Conservation (phyloP, 2,329 filamentous ascomycete species). For the Monosporascus sp. region DNA sequence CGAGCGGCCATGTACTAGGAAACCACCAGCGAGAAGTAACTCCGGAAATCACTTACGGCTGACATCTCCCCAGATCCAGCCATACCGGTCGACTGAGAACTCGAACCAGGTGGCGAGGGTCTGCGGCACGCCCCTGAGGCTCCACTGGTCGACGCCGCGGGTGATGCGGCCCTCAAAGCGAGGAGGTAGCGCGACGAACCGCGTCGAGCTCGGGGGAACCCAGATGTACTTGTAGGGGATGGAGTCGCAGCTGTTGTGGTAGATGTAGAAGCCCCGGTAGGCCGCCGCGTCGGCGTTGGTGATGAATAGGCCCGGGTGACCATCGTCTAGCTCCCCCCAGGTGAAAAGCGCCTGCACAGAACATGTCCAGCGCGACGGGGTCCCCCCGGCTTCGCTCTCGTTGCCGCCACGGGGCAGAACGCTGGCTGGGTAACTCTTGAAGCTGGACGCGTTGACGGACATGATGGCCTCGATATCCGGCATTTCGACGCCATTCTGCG, state of each 20-base stretch:
- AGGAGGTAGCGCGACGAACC: slow-evolving; percentile 20
- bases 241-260: slow-evolving; percentile 23
- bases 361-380: slow-evolving; percentile 8
- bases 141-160: slow-evolving; percentile 19
- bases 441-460: neutral
- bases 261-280: slow-evolving; percentile 17
- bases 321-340: slow-evolving; percentile 14
- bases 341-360: slow-evolving; percentile 8
- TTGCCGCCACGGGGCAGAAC: neutral
- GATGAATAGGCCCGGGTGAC: slow-evolving; percentile 10
- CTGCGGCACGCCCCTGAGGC: slow-evolving; percentile 19
- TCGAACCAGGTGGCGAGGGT: slow-evolving; percentile 23
- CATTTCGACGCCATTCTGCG: neutral
- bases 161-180: slow-evolving; percentile 21
- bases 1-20: too few relatives aligned
- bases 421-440: slow-evolving; percentile 1
- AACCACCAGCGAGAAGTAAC: too few relatives aligned
- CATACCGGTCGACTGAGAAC: slow-evolving; percentile 16
- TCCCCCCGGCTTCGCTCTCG: neutral
- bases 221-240: slow-evolving; percentile 24
- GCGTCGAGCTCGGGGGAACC: slow-evolving; percentile 14
- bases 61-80: slow-evolving; percentile 20
- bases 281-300: slow-evolving; percentile 11
- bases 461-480: slow-evolving; percentile 2
- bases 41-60: slow-evolving; percentile 2